Evolutionary conservation across 352 stramenopile genomes (phyloP).

Genomic region (Pythium rhizo-oryzae): DNA sequence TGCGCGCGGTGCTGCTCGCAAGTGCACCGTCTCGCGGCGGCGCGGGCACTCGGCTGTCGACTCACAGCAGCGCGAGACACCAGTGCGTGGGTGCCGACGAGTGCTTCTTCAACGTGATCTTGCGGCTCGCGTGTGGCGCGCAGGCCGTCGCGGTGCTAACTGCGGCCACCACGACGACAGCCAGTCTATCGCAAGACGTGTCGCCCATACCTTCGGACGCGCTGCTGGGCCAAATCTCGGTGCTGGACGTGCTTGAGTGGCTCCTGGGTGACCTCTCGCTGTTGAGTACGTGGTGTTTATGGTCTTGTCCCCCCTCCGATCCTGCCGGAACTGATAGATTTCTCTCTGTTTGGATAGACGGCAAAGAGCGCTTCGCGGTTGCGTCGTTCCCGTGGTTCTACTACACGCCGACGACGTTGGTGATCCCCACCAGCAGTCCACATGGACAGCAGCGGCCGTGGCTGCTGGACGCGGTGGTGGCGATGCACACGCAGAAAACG

Average conservation of each 20-base stretch:
- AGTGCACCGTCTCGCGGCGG: neutral
- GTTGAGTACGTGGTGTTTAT: conserved; percentile 44
- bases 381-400: conserved; percentile 56
- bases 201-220: conserved; percentile 10
- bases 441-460: neutral
- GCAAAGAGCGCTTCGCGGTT: conserved; percentile 35
- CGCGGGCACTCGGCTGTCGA: neutral
- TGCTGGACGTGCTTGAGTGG: conserved; percentile 55
- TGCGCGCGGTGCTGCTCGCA: conserved; percentile 35
- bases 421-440: neutral
- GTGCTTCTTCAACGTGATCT: conserved; percentile 56
- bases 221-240: conserved; percentile 46
- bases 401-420: conserved; percentile 30
- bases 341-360: conserved; percentile 15
- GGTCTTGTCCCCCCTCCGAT: neutral
- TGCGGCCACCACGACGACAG: conserved; percentile 11
- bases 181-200: too few species aligned
- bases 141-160: conserved; percentile 44
- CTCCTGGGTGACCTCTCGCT: conserved; percentile 58
- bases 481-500: conserved; percentile 36
- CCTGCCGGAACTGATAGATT: neutral
- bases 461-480: conserved; percentile 38
- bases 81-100: conserved; percentile 48
- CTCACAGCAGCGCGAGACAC: neutral
- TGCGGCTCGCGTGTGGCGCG: conserved; percentile 53